Base-by-base conservation (phyloP, 768 basidiomycete species). In the Pilatotrama ljubarskyi region DNA sequence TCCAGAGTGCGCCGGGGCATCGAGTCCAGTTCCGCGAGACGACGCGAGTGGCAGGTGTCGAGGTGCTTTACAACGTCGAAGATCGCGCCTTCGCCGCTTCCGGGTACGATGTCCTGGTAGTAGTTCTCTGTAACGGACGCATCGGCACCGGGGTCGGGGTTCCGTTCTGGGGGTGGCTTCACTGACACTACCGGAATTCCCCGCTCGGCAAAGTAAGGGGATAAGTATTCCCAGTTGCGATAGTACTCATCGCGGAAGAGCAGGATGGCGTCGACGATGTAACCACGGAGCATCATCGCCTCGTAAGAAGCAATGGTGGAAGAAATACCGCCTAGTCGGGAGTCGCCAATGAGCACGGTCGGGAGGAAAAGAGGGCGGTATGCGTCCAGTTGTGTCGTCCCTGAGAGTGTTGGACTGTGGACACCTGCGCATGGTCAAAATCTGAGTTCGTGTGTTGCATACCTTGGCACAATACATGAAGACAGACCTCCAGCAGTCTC, bases 401-500 rank as follows among this genome's bases (percentile, higher is more conserved):
- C 87, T 15, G 89, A 88, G 5, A 93, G 76, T 2, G 90, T 85
- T 0, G 96, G 96, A 65, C 93, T 95, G 67, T 97, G 95, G 11
- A 96, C 90, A 38, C 95, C 95, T 96, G 70, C 3, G 37, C 35
- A 48, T 96, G 70, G 8, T 38, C 35, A 48, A 13, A 14, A 22
- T 43, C 24, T 24, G 20, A 20, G 18, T 14, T 18, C 24, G 25
- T 58, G 20, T n/a, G 18, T 15, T 9, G 51, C n/a, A 46, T 18
- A 22, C 9, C n/a, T 35, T 22, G 24, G 25, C 29, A 8, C 15
- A 52, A 36, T 14, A 32, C 20, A 59, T 66, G 65, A 29, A 2
- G n/a, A 66, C 84, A 79, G 73, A 93, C 95, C 96, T 84, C 96
- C 96, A 14, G 95, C 96, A 9, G 96, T 95, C 74, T 98, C 96